Base-by-base conservation (phyloP, 768 basidiomycete genomes). In the Sporobolomyces pararoseus region DNA sequence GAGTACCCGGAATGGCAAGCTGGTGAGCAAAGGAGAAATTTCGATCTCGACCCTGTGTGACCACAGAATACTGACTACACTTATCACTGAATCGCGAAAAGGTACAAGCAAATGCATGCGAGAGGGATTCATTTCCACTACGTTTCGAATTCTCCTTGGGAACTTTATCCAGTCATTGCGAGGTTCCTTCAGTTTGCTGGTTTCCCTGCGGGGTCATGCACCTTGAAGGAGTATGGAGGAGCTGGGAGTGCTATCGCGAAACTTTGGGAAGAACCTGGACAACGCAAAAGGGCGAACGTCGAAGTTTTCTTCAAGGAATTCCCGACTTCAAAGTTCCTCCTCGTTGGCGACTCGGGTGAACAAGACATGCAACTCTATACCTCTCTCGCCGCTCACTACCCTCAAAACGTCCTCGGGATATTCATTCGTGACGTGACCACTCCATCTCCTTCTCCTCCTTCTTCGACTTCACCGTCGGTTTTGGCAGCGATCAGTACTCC, bases 291-390 rank as follows among this genome's bases (percentile, higher is more conserved):
- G 7, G 85, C 84, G 0, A 88, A 88, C 25, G 85, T 97, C 12
- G 77, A 87, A n/a, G 89, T 54, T n/a, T 63, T 78, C 19, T 35
- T 75, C 29, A 44, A 63, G 19, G 60, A 68, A 58, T 66, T 75
- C 55, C 55, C 65, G 13, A 47, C 27, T 2, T 49, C 50, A 4
- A 46, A 39, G 51, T 96, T 98, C 80, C 79, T 97, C 76, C 84
- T 94, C 57, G 83, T 98, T 47, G 95, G 95, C 10, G 95, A 98
- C 78, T 86, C 88, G 0, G 95, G 94, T 39, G 95, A 98, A 77
- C 94, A 96, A 74, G 95, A 98, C 79, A 80, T 98, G 51, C 93
- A 98, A 79, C 82, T 98, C 2, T 98, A 97, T 78, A 83, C 87
- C 19, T 82, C 86, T 4, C 77, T 95, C 23, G 91, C 95, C 0